A percentile compares a stretch with the other conserved stretches of the same genome.
Conservation (phyloP, 306 rosid genomes). For the Prunus kanzakura region DNA sequence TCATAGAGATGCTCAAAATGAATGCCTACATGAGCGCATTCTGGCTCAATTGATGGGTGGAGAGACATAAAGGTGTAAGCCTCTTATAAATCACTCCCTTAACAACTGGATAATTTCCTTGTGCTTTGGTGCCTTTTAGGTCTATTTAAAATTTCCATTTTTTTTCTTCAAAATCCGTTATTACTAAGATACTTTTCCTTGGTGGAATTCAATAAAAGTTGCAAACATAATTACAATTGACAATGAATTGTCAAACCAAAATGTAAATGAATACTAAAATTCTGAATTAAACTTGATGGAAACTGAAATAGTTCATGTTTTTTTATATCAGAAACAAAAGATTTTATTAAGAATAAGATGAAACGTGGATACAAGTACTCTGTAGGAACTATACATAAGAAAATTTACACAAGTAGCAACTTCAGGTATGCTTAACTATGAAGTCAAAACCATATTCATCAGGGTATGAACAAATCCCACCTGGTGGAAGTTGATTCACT, state of each 20-base stretch:
- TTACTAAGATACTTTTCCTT: too few species aligned
- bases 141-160: not conserved
- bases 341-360: too few species aligned
- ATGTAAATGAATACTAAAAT: not conserved
- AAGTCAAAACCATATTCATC: conserved; percentile 16
- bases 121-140: not conserved
- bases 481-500: conserved; percentile 72
- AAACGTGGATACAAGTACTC: not conserved
- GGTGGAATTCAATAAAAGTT: too few species aligned
- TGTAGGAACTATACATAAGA: not conserved
- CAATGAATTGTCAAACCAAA: not conserved
- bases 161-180: not conserved
- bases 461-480: conserved; percentile 38
- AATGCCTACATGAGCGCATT: not conserved
- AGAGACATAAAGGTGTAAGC: not conserved
- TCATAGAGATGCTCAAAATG: not conserved
- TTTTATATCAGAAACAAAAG: too few species aligned
- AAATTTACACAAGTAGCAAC: not conserved
- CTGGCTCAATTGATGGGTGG: not conserved
- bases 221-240: too few species aligned
- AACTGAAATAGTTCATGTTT: not conserved
- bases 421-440: not conserved
- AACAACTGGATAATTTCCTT: not conserved
- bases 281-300: not conserved
- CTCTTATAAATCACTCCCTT: not conserved